phyloP scores from a whole-genome alignment of 1,139 yeast species.

The Schwanniomyces etchellsii region DNA sequence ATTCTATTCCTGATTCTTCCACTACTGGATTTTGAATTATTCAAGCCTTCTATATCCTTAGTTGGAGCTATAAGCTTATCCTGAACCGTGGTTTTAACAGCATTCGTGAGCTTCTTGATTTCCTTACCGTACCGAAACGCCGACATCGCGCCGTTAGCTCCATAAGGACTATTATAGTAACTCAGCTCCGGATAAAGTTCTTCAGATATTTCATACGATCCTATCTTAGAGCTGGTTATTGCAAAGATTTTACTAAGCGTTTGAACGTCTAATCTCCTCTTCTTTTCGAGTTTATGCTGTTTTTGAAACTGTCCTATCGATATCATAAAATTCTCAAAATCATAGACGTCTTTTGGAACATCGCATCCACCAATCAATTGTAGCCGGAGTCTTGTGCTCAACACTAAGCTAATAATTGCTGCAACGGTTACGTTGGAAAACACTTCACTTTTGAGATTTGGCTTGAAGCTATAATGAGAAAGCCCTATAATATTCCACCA shows the following conservation, averaged over 20 bases:
- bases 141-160: neutral
- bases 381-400: conserved; percentile 63
- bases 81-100: conserved; percentile 69
- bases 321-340: conserved; percentile 58
- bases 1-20: conserved; percentile 29
- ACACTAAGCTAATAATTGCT: conserved; percentile 55
- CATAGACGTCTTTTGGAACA: conserved; percentile 84
- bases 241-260: conserved; percentile 59
- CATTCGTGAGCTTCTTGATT: conserved; percentile 58
- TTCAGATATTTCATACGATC: neutral
- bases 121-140: conserved; percentile 30
- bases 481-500: conserved; percentile 87
- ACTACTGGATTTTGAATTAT: conserved; percentile 16
- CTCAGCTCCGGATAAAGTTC: conserved; percentile 13
- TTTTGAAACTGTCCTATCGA: conserved; percentile 57
- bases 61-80: conserved; percentile 41
- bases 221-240: conserved; percentile 47
- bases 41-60: conserved; percentile 21
- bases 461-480: conserved; percentile 49
- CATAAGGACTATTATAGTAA: neutral
- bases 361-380: conserved; percentile 66
- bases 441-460: conserved; percentile 28
- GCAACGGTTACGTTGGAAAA: conserved; percentile 63
- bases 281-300: conserved; percentile 52
- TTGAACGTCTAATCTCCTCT: conserved; percentile 55